Conservation (phyloP, 2,329 filamentous ascomycete species). For the Pseudonectria buxi region DNA sequence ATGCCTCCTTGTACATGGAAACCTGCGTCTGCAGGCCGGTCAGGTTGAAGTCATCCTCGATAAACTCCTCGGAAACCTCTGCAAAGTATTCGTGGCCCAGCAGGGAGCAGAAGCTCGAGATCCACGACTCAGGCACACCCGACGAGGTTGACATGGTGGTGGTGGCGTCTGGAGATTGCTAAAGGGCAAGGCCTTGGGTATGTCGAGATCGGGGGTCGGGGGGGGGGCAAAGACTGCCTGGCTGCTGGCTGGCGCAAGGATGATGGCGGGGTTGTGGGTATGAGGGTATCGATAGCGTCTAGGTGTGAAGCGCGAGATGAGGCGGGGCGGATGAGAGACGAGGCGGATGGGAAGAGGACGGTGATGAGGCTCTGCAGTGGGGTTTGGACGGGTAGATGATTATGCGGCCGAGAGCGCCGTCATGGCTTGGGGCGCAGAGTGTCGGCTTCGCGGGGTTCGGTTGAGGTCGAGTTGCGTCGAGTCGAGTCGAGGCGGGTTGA, state of each 20-base stretch:
- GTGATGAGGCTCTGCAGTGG: constrained; percentile 11
- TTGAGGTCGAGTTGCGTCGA: no score
- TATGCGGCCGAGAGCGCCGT: no score
- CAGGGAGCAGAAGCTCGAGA: constrained; percentile 91
- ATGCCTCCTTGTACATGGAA: constrained; percentile 96
- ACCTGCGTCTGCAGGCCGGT: constrained; percentile 93
- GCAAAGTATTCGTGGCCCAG: constrained; percentile 98
- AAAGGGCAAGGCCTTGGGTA: constrained; percentile 4
- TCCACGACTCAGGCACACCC: constrained; percentile 79
- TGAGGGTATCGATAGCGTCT: constrained; percentile 19
- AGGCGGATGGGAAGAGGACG: constrained; percentile 13
- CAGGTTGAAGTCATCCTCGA: constrained; percentile 99
- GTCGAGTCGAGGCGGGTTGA: no score
- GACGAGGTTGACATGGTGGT: constrained; percentile 53
- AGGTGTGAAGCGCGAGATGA: constrained; percentile 20
- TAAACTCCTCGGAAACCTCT: constrained; percentile 97
- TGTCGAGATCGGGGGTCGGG: constrained; percentile 8
- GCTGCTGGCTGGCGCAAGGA: background rate
- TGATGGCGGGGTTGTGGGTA: constrained; percentile 2
- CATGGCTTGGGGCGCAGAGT: no score
- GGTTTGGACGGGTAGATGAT: no score
- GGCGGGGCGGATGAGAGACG: constrained; percentile 4
- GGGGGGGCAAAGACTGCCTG: constrained; percentile 2
- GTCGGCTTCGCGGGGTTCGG: no score
- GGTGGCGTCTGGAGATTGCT: constrained; percentile 3